Percentiles rank a stretch among this genome's conserved stretches.
Conservation (phyloP, 2,329 filamentous ascomycete genomes). For the Stagonosporopsis vannaccii region DNA sequence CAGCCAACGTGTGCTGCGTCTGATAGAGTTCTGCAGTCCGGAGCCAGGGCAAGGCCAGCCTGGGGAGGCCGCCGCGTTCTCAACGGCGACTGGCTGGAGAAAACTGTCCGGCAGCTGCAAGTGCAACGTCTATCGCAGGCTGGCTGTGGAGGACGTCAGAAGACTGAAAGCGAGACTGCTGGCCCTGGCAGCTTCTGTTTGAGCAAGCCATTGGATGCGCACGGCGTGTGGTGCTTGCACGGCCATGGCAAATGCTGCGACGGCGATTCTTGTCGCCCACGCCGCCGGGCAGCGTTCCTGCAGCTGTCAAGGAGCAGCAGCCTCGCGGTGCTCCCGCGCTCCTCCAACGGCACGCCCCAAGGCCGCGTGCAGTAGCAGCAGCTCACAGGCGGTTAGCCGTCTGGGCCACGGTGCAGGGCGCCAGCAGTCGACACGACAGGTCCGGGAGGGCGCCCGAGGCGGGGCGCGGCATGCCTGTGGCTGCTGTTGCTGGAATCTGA, state of each 20-base stretch:
- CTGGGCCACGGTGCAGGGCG: neutral
- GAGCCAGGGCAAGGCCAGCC: neutral
- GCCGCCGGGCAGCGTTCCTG: neutral
- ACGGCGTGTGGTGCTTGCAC: neutral
- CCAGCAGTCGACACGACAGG: neutral
- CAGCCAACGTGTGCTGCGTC: neutral
- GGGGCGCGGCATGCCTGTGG: neutral
- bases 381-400: conserved; percentile 1
- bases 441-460: conserved; percentile 7
- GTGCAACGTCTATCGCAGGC: conserved; percentile 7
- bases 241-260: neutral
- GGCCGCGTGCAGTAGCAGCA: conserved; percentile 10
- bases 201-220: neutral
- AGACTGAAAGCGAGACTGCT: neutral
- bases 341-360: conserved; percentile 1
- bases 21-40: conserved; percentile 8
- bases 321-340: neutral
- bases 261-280: neutral
- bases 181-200: neutral
- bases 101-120: neutral
- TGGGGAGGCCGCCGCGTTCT: neutral
- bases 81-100: conserved; percentile 2
- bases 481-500: conserved; percentile 6
- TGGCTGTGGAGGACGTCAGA: neutral
- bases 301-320: neutral